These are phyloP conservation scores for Uncinocarpus reesii DNA, from an alignment of 2,329 filamentous ascomycete genomes.

Conservation along the genomic window DNA sequence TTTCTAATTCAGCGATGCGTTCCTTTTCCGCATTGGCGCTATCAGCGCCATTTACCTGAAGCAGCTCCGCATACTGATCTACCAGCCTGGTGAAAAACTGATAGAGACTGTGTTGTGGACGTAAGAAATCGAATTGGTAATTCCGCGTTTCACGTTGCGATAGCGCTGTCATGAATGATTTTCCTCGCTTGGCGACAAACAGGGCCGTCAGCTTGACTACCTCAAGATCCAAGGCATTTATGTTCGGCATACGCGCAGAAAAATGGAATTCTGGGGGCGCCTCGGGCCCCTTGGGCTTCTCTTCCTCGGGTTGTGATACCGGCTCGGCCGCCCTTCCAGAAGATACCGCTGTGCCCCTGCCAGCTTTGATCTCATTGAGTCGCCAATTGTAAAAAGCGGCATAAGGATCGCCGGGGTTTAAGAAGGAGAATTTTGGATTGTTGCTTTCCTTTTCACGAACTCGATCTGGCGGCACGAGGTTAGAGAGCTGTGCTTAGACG, in stretches of 20 bases:
- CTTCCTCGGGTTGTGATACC: slow-evolving; percentile 42
- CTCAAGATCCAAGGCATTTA: slow-evolving; percentile 84
- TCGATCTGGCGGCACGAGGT: slow-evolving; percentile 43
- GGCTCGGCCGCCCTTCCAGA: slow-evolving; percentile 62
- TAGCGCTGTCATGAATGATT: slow-evolving; percentile 80
- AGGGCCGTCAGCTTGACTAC: slow-evolving; percentile 67
- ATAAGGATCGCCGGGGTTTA: slow-evolving; percentile 71
- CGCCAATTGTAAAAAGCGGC: slow-evolving; percentile 85
- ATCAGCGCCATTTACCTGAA: slow-evolving; percentile 58
- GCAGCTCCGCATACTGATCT: slow-evolving; percentile 79
- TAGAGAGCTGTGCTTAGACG: not conserved
- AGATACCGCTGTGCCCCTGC: slow-evolving; percentile 67
- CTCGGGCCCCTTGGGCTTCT: slow-evolving; percentile 70
- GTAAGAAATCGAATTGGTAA: slow-evolving; percentile 90
- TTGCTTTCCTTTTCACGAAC: slow-evolving; percentile 73
- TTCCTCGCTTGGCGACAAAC: slow-evolving; percentile 86
- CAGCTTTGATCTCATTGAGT: slow-evolving; percentile 71
- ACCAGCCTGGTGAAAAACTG: slow-evolving; percentile 88
- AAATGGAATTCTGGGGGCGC: slow-evolving; percentile 83
- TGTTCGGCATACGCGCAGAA: slow-evolving; percentile 92
- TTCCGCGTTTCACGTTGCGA: slow-evolving; percentile 83
- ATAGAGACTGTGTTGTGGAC: slow-evolving; percentile 90
- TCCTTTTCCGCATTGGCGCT: slow-evolving; percentile 62
- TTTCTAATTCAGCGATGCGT: slow-evolving; percentile 60
- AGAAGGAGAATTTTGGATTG: slow-evolving; percentile 86